phyloP scores from a whole-genome alignment of 1,284 basidiomycete species.

The Heliocybe sulcata region DNA sequence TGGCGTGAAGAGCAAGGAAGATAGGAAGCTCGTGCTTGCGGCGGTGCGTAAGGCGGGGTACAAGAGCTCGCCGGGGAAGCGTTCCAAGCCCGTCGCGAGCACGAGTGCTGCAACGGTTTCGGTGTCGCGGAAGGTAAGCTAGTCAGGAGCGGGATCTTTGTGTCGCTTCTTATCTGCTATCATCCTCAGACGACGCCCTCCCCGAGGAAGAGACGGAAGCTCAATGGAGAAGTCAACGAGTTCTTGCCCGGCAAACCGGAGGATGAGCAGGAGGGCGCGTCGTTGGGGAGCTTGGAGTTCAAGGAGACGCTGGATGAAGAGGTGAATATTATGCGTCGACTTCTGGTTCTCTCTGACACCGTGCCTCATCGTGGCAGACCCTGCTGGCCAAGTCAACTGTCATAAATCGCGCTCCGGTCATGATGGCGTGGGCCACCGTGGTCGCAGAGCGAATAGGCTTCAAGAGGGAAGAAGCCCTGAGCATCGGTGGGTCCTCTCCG shows the following conservation, averaged over 20 bases:
- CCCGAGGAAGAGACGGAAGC: constrained; percentile 47
- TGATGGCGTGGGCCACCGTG: constrained; percentile 89
- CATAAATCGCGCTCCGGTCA: constrained; percentile 88
- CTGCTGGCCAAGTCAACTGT: constrained; percentile 56
- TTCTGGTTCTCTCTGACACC: neutral
- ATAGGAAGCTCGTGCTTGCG: constrained; percentile 51
- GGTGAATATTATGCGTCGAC: constrained; percentile 26
- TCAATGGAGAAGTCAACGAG: constrained; percentile 45
- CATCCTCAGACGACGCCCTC: constrained; percentile 28
- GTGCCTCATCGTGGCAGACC: constrained; percentile 30
- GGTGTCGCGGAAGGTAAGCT: constrained; percentile 6
- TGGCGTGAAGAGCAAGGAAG: constrained; percentile 63
- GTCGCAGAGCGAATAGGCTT: constrained; percentile 87
- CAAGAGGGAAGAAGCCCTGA: constrained; percentile 80
- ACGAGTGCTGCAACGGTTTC: neutral
- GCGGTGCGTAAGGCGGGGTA: constrained; percentile 64
- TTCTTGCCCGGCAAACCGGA: constrained; percentile 45
- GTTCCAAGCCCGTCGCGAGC: neutral
- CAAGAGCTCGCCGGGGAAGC: constrained; percentile 16
- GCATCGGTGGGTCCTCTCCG: constrained; percentile 53
- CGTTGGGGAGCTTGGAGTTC: constrained; percentile 57
- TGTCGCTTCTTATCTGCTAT: neutral
- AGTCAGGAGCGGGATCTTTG: constrained; percentile 4
- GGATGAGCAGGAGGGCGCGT: constrained; percentile 34
- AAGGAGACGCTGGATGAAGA: constrained; percentile 65